Evolutionary conservation across 1,284 basidiomycete species (phyloP), one percentile per base, ranked within the genome.

Genomic region (Waitea zeae): DNA sequence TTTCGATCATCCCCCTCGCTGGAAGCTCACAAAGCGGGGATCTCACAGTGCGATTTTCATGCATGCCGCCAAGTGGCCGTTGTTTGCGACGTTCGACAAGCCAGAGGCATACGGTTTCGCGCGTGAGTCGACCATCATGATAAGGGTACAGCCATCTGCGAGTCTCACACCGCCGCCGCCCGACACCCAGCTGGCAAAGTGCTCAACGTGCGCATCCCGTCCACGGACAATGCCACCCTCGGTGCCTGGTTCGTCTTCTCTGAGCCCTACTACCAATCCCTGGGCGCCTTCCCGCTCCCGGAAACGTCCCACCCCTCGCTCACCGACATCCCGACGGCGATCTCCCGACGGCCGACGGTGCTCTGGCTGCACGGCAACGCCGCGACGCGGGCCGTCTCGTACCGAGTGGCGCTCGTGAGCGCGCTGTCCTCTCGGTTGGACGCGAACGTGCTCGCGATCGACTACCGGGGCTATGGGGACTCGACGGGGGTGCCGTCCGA

Each of bases 401-500:
- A 64, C 34, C 77, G 87, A 6, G 57, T 84, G 7, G 62, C 60
- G 3, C 63, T 73, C 29, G 82, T 83, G 49, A 52, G 62, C 7
- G 56, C 62, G 0, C 71, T 79, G 42, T 64, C 78, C 0, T 61
- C 70, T 1, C 64, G 76, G 1, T 56, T 87, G 1, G 58, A 62
- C 14, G 68, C 65, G 12, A 95, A 93, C 49, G 76, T 95, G 2
- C 54, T 95, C 14, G 76, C 74, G 0, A 71, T 87, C 30, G 90
- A 95, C 53, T 93, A 93, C 49, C 72, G 88, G n/a, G 92, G 92
- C 0, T 97, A 83, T 46, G 92, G 64, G 0, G 89, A 97, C 49
- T 90, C 86, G 37, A 66, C 70, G 1, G 87, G 89, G 1, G 52
- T 50, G 1, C 90, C 90, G 0, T 72, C 67, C 7, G 80, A 92